Base-by-base conservation (phyloP, 805 yeast species). In the Nakazawaea sp. region DNA sequence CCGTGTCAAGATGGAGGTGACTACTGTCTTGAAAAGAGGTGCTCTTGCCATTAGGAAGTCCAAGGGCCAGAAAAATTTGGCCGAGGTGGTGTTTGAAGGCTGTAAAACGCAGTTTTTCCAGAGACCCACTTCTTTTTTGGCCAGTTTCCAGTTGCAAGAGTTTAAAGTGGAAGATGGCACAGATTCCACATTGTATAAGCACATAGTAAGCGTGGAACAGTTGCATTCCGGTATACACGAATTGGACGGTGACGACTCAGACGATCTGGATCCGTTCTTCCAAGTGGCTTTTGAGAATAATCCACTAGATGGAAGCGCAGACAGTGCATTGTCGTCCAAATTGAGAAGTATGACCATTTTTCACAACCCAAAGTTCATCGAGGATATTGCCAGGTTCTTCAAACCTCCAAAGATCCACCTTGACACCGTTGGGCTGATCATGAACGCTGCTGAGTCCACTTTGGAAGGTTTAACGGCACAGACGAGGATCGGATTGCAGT, bases 391-490 rank as follows among this genome's bases (percentile, higher is more conserved):
- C 12, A 61, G 56, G 41, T 90, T 94, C 51, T 92, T 92, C 66
- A 78, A 72, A 33, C 96, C 97, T 1, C 96, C 96, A 16, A 78
- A 77, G 42, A 77, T 77, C 19, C 95, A 89, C 48, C 66, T 79
- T 39, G 95, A 89, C 50, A 88, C 97, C 0, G 77, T 92, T 17
- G 90, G 88, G 26, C 92, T 92, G 8, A 75, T 94, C 18, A 75
- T 92, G 75, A 81, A 76, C 56, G 97, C 96, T 1, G 98, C 99
- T 0, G 96, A 89, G 44, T 85, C 89, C 0, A 89, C 96, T 0
- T 82, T 92, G 41, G 96, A 88, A 51, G 97, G 94, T 2, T 66
- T 92, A 44, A 80, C 97, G 0, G 68, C 79, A 18, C 96, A 88
- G 53, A 92, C 97, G 0, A 68, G 96, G 50, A 70, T 92, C 44